Conservation (phyloP, 805 yeast species). For the Wickerhamomyces alni region DNA sequence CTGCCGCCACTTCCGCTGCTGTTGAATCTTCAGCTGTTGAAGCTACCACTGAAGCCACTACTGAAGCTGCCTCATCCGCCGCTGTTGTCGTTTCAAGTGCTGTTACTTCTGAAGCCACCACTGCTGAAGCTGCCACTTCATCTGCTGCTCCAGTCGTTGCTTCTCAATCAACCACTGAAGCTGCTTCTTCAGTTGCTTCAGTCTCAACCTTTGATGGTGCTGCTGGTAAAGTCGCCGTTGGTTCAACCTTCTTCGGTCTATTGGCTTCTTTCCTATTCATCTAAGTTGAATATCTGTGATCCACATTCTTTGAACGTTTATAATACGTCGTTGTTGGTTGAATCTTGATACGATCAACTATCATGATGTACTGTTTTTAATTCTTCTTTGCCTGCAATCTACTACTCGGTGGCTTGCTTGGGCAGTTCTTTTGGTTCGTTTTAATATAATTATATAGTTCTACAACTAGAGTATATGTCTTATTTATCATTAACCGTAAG, state of each 20-base stretch:
- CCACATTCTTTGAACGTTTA: too few relatives aligned
- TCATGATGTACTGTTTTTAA: too few relatives aligned
- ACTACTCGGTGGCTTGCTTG: too few relatives aligned
- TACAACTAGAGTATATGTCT: too few relatives aligned
- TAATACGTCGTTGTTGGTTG: too few relatives aligned
- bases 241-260: neutral
- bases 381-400: too few relatives aligned
- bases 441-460: too few relatives aligned
- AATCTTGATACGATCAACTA: too few relatives aligned
- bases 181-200: slow-evolving; percentile 2
- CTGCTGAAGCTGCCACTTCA: neutral
- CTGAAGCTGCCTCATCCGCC: neutral
- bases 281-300: neutral
- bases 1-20: neutral
- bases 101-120: neutral
- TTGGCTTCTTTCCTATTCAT: neutral
- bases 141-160: neutral
- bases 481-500: too few relatives aligned
- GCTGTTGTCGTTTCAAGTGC: neutral
- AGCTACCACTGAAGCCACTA: neutral
- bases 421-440: too few relatives aligned
- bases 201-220: slow-evolving; percentile 4
- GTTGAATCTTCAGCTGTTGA: neutral
- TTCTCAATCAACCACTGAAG: neutral
- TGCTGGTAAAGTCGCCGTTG: slow-evolving; percentile 1